Evolutionary conservation across 345 rosid genomes (phyloP).

Genomic region (Hypericum androsaemum): DNA sequence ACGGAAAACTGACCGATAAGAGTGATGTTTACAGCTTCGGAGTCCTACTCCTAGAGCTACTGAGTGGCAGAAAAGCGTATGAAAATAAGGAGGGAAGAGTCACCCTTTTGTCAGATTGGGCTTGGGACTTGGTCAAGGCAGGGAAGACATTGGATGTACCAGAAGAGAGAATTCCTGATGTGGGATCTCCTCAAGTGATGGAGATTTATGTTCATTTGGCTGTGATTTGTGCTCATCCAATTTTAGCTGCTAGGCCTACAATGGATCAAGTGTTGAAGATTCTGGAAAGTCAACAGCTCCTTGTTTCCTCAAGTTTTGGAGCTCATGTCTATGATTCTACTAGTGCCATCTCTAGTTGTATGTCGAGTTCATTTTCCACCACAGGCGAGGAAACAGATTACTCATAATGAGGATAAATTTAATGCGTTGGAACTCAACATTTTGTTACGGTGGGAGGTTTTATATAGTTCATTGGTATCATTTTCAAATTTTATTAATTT

Average conservation of each 20-base stretch:
- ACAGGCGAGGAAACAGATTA: background rate
- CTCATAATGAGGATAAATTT: background rate
- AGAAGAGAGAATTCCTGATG: conserved; percentile 23
- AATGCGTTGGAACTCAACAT: too few relatives aligned
- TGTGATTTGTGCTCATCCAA: conserved; percentile 27
- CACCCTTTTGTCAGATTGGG: conserved; percentile 29
- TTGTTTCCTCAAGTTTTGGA: conserved; percentile 10
- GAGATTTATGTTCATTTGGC: conserved; percentile 29
- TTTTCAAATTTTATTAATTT: too few relatives aligned
- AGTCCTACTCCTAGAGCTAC: conserved; percentile 31
- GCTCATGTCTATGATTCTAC: background rate
- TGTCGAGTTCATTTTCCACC: background rate
- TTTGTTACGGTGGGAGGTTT: too few relatives aligned
- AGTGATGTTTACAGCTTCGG: conserved; percentile 40
- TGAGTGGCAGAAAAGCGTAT: conserved; percentile 34
- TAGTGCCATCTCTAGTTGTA: background rate
- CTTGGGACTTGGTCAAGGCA: conserved; percentile 25
- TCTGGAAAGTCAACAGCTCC: conserved; percentile 16
- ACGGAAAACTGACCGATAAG: conserved; percentile 29
- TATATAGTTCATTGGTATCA: too few relatives aligned
- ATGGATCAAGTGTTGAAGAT: conserved; percentile 32
- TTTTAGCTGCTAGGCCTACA: conserved; percentile 26
- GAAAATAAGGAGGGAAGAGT: conserved; percentile 16
- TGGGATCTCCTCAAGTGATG: conserved; percentile 16
- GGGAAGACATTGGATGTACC: conserved; percentile 26